Evolutionary conservation across 352 stramenopile species (phyloP).

Genomic region (Globisporangium nodosum): DNA sequence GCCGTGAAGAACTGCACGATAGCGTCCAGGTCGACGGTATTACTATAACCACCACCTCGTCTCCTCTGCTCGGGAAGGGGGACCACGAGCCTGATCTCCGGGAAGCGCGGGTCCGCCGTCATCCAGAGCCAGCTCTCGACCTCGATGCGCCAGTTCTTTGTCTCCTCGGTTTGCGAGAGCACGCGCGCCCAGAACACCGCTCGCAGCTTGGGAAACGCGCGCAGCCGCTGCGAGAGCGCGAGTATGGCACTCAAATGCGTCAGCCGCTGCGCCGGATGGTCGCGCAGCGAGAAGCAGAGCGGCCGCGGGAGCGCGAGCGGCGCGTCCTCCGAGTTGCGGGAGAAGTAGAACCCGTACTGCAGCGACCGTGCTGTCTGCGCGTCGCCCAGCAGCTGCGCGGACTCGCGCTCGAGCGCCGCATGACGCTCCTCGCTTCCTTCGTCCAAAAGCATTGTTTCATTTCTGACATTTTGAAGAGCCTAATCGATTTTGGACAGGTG

Average conservation of each 20-base stretch:
- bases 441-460: too few species aligned
- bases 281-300: neutral
- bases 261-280: neutral
- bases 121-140: neutral
- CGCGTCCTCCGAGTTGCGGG: neutral
- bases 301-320: neutral
- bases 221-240: neutral
- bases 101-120: neutral
- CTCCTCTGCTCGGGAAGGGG: neutral
- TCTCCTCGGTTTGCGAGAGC: neutral
- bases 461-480: too few species aligned
- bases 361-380: neutral
- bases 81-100: neutral
- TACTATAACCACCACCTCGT: too few species aligned
- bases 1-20: neutral
- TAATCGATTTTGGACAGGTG: too few species aligned
- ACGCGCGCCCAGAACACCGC: neutral
- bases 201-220: neutral
- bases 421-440: too few species aligned
- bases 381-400: neutral
- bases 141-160: neutral
- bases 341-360: neutral
- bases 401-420: neutral
- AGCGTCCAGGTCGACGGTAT: too few species aligned
- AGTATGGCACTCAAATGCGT: neutral